Percentiles rank a stretch among this genome's conserved stretches.
phyloP scores from a whole-genome alignment of 1,139 yeast species.

The Kodamaea anthophila region DNA sequence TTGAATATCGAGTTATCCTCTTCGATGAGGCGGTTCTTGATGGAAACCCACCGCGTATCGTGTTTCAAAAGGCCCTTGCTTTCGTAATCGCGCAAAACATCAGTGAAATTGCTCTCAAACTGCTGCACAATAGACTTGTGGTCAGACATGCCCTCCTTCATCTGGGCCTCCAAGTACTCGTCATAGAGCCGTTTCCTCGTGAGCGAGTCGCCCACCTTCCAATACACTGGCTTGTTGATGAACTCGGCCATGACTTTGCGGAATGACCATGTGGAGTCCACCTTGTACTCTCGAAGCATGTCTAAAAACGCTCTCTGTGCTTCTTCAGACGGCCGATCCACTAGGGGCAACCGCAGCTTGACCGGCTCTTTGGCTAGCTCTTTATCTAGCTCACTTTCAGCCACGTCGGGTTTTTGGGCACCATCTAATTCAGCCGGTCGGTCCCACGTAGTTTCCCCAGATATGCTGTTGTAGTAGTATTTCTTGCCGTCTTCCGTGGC shows the following conservation, averaged over 20 bases:
- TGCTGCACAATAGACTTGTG: slow-evolving; percentile 49
- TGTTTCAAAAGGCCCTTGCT: slow-evolving; percentile 37
- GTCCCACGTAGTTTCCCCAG: slow-evolving; percentile 78
- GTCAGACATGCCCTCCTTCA: slow-evolving; percentile 49
- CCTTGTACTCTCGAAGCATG: slow-evolving; percentile 47
- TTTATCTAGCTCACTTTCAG: slow-evolving; percentile 8
- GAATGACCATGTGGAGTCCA: slow-evolving; percentile 76
- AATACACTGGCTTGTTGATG: slow-evolving; percentile 58
- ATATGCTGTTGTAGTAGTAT: slow-evolving; percentile 64
- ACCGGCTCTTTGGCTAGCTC: slow-evolving; percentile 11
- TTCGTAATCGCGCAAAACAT: slow-evolving; percentile 37
- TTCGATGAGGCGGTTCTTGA: slow-evolving; percentile 38
- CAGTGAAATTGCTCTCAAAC: slow-evolving; percentile 48
- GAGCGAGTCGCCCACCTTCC: slow-evolving; percentile 60
- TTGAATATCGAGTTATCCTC: slow-evolving; percentile 63
- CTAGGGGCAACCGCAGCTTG: slow-evolving; percentile 10
- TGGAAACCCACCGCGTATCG: slow-evolving; percentile 63
- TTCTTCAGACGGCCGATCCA: slow-evolving; percentile 20
- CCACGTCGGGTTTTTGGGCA: neutral
- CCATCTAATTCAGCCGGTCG: slow-evolving; percentile 44
- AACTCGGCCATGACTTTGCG: slow-evolving; percentile 57
- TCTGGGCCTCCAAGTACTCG: slow-evolving; percentile 48
- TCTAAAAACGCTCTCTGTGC: slow-evolving; percentile 43
- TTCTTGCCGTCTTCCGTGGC: slow-evolving; percentile 62
- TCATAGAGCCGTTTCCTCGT: slow-evolving; percentile 61